Evolutionary conservation across 2,329 filamentous ascomycete genomes (phyloP).

Genomic region (Aspergillus chevalieri): DNA sequence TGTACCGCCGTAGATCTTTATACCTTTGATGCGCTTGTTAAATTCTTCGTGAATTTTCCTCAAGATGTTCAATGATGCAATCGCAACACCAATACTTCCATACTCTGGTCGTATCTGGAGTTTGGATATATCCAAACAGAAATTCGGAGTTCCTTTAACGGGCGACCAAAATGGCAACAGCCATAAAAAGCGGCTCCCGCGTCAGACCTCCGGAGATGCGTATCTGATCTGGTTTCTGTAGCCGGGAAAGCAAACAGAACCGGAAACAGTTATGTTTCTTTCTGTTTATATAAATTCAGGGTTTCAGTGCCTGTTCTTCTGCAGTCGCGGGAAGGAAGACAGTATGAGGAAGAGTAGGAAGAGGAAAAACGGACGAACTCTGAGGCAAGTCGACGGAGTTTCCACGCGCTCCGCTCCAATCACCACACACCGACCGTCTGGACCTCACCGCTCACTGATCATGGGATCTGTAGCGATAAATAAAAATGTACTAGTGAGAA

Average conservation of each 20-base stretch:
- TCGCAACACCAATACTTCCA: slow-evolving; percentile 9
- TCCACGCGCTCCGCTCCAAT: slow-evolving; percentile 20
- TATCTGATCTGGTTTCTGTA: neutral
- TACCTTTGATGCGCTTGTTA: neutral
- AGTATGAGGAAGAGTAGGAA: slow-evolving; percentile 6
- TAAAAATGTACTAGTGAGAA: neutral
- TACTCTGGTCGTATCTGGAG: neutral
- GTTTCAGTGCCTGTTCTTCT: neutral
- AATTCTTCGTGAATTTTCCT: neutral
- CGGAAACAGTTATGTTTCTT: too few species aligned
- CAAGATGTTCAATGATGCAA: slow-evolving; percentile 2
- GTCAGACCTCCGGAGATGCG: neutral
- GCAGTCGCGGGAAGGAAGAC: neutral
- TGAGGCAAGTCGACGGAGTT: slow-evolving; percentile 9
- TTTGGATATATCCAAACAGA: neutral
- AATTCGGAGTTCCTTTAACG: neutral
- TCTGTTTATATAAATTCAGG: too few species aligned
- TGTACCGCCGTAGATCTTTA: neutral
- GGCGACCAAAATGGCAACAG: slow-evolving; percentile 1
- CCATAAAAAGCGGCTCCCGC: neutral
- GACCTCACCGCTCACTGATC: slow-evolving; percentile 9
- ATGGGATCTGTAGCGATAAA: too few species aligned
- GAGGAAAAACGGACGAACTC: slow-evolving; percentile 2
- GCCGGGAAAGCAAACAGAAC: too few species aligned
- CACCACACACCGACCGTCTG: slow-evolving; percentile 12